Base-by-base conservation (phyloP, 495 filamentous ascomycete species). In the Lichina pygmaea region DNA sequence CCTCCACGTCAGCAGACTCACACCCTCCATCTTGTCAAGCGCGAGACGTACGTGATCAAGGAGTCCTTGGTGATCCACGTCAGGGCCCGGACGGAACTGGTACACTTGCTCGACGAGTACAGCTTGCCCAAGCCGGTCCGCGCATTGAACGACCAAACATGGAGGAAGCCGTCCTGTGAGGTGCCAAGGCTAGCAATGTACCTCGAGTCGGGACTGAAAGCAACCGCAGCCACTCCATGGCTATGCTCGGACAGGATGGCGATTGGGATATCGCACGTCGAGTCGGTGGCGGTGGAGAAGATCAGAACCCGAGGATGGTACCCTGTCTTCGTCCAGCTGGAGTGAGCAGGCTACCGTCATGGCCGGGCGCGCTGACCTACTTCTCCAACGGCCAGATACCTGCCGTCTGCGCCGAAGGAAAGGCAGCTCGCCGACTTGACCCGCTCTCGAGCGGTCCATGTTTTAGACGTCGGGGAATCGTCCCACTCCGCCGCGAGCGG, bases 341-440 rank as follows among this genome's bases (percentile, higher is more conserved):
- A 12, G 44, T 45, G 17, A 45, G 44, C 16, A 33, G 12, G 13
- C 13, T 40, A 24, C 16, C 12, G 9, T 12, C 33, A 6, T 45
- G 17, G 44, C 3, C 16, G 12, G 12, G 13, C 4, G 15, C n/a
- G 13, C 31, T 24, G 34, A 55, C 63, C 52, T 58, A 78, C 75
- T 65, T 97, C 89, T 56, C 89, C 89, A 33, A 94, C 76, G 30
- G 91, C 89, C 38, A 97, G 68, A 55, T 81, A 83, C 48, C 71
- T 77, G 41, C 83, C 89, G 67, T 93, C 82, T 6, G 74, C 78
- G 58, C 85, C 94, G 46, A 97, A 73, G 15, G 80, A 80, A 30
- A 95, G 69, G 60, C 83, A 91, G n/a, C 85, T 93, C 2, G 85
- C 81, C n/a, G 86, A 83, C 59, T 93, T 93, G 54, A 93, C 78